Evolutionary conservation across 2,329 filamentous ascomycete species (phyloP), one percentile per base, ranked within the genome.

Genomic region (Arthrobotrys musiformis): DNA sequence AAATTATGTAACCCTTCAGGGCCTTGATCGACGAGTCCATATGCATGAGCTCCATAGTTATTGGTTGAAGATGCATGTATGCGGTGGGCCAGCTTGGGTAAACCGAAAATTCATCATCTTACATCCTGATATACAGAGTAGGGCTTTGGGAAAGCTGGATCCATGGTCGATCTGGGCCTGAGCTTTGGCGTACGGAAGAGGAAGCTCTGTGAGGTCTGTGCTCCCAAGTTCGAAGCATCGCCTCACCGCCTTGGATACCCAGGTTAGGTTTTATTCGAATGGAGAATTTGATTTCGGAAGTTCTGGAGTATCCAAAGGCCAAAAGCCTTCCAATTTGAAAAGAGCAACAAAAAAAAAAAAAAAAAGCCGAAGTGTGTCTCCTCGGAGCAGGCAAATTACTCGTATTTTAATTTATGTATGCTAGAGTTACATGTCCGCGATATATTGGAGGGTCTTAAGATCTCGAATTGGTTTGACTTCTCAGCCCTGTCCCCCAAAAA

Each of bases 151-250:
- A 2, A 13, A 3, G 26, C 13, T 7, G 28, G 4, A 50, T 35
- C 9, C 28, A n/a, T n/a, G n/a, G n/a, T n/a, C n/a, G n/a, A n/a
- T 42, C 44, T 44, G 15, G 35, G 30, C 37, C 46, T 5, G 40
- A 61, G 44, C 33, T 60, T 37, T 35, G 58, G 58, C 17, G 58
- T 19, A 42, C 60, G 35, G 60, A 68, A 77, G 28, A 70, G 73
- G 66, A 69, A 77, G 73, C 61, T 77, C 66, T 24, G n/a, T 22
- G 30, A 35, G 33, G 35, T 66, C 50, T 70, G 66, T 61, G 60
- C 70, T 70, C 61, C 73, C 42, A 54, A 44, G 8, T n/a, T 35
- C 33, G 54, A 24, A 56, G 35, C 52, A 30, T 56, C 70, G 63
- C 63, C 63, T 69, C 70, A 60, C 5, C 28, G 46, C 63, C 24